Evolutionary conservation across 1,139 yeast genomes (phyloP).

Genomic region (Yamadazyma mexicana): DNA sequence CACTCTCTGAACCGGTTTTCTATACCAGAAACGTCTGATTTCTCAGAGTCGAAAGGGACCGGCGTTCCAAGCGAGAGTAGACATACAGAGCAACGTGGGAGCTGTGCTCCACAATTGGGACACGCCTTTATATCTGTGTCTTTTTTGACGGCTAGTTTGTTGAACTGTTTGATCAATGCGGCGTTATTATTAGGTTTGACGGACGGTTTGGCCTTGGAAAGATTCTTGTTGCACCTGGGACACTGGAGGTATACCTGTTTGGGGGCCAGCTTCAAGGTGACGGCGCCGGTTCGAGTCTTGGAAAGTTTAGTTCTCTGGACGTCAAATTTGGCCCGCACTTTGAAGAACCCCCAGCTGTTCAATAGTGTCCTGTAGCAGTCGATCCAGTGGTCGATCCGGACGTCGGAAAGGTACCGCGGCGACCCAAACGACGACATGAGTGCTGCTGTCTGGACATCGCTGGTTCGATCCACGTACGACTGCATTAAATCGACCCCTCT

Average conservation of each 20-base stretch:
- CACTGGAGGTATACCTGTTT: slow-evolving; percentile 83
- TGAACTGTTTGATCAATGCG: slow-evolving; percentile 39
- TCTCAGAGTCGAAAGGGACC: slow-evolving; percentile 33
- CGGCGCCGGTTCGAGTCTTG: slow-evolving; percentile 47
- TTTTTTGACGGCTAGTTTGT: slow-evolving; percentile 21
- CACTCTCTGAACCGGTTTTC: slow-evolving; percentile 56
- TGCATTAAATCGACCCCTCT: slow-evolving; percentile 80
- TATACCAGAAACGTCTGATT: slow-evolving; percentile 18
- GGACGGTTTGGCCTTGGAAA: slow-evolving; percentile 35
- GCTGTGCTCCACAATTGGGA: slow-evolving; percentile 85
- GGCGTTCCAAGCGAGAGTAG: slow-evolving; percentile 78
- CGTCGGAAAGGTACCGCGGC: slow-evolving; percentile 77
- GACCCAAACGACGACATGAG: slow-evolving; percentile 76
- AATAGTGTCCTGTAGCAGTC: slow-evolving; percentile 70
- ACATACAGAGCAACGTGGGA: slow-evolving; percentile 91
- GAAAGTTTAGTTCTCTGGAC: slow-evolving; percentile 72
- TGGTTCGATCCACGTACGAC: slow-evolving; percentile 83
- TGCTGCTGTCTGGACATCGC: slow-evolving; percentile 93
- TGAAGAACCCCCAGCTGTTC: slow-evolving; percentile 83
- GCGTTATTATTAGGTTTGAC: slow-evolving; percentile 18
- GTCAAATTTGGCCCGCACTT: slow-evolving; percentile 80
- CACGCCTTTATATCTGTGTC: slow-evolving; percentile 46
- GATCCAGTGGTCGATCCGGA: slow-evolving; percentile 74
- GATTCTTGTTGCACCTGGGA: slow-evolving; percentile 73
- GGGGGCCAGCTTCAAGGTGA: slow-evolving; percentile 54